phyloP scores from a whole-genome alignment of 1,284 basidiomycete genomes.

The Ustanciosporium gigantosporum region DNA sequence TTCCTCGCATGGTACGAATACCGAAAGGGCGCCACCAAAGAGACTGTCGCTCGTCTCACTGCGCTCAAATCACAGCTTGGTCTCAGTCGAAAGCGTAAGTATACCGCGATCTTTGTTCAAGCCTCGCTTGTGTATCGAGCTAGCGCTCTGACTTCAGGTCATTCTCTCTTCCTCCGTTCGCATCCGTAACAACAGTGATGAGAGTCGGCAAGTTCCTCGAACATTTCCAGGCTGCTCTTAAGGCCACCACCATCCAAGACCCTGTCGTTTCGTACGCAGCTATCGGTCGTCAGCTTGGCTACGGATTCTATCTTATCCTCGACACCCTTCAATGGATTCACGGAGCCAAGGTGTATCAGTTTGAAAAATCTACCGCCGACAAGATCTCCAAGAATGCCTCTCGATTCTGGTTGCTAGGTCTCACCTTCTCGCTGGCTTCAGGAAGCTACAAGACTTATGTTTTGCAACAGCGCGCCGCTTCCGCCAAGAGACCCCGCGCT shows the following conservation, averaged over 20 bases:
- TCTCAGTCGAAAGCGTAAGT: slow-evolving; percentile 63
- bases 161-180: background rate
- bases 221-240: slow-evolving; percentile 87
- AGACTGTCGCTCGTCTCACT: slow-evolving; percentile 61
- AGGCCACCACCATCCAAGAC: slow-evolving; percentile 70
- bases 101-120: background rate
- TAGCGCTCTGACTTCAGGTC: background rate
- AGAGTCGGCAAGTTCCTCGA: slow-evolving; percentile 91
- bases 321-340: slow-evolving; percentile 58
- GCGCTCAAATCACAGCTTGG: slow-evolving; percentile 63
- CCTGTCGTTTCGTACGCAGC: slow-evolving; percentile 77
- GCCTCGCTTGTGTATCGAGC: background rate
- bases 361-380: slow-evolving; percentile 69
- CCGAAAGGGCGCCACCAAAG: slow-evolving; percentile 62
- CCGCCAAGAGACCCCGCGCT: slow-evolving; percentile 56
- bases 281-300: slow-evolving; percentile 82
- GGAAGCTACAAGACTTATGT: slow-evolving; percentile 58
- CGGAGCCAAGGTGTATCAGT: slow-evolving; percentile 57
- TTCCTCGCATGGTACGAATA: slow-evolving; percentile 78
- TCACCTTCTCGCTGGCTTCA: slow-evolving; percentile 51
- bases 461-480: slow-evolving; percentile 46
- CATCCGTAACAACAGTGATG: slow-evolving; percentile 77
- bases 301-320: slow-evolving; percentile 79
- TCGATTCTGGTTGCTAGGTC: slow-evolving; percentile 85
- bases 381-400: slow-evolving; percentile 75